A percentile compares a stretch with the other conserved stretches of the same genome.
Conservation (phyloP, 2,329 filamentous ascomycete genomes). For the Arthrobotrys musiformis region DNA sequence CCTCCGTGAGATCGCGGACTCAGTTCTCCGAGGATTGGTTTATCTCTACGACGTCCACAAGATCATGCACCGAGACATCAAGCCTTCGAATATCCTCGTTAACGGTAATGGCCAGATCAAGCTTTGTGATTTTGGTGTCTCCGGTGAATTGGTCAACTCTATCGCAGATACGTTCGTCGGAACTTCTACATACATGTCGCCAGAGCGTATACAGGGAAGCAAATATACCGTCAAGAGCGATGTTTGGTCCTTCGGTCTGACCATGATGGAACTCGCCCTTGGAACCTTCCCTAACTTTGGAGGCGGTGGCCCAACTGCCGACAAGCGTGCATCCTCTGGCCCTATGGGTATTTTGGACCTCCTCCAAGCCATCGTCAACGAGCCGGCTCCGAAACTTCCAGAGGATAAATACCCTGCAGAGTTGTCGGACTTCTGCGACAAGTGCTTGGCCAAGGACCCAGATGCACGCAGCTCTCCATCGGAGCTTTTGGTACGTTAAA, state of each 20-base stretch:
- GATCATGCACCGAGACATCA: slow-evolving; percentile 99
- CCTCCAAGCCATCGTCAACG: slow-evolving; percentile 95
- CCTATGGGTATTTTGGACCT: slow-evolving; percentile 96
- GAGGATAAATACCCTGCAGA: slow-evolving; percentile 98
- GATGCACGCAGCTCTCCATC: slow-evolving; percentile 90
- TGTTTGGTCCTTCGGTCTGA: slow-evolving; percentile 96
- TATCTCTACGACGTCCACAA: slow-evolving; percentile 96
- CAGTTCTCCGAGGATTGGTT: slow-evolving; percentile 88
- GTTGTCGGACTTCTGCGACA: slow-evolving; percentile 95
- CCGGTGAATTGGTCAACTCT: slow-evolving; percentile 95
- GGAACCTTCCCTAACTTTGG: slow-evolving; percentile 91
- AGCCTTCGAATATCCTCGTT: slow-evolving; percentile 95
- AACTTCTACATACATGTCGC: slow-evolving; percentile 99
- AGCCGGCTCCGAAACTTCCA: slow-evolving; percentile 89
- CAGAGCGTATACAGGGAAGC: slow-evolving; percentile 95
- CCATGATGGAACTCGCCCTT: slow-evolving; percentile 96
- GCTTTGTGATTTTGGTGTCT: slow-evolving; percentile 98
- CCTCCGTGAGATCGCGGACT: slow-evolving; percentile 95
- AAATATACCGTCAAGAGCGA: slow-evolving; percentile 98
- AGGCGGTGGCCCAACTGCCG: slow-evolving; percentile 70
- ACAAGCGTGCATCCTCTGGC: slow-evolving; percentile 72
- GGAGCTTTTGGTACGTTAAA: slow-evolving; percentile 74
- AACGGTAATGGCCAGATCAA: slow-evolving; percentile 96
- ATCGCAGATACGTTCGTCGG: slow-evolving; percentile 98
- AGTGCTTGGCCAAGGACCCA: slow-evolving; percentile 90